Evolutionary conservation across 352 stramenopile genomes (phyloP), one percentile per base, ranked within the genome.

Genomic region (Phytophthora hybrid): DNA sequence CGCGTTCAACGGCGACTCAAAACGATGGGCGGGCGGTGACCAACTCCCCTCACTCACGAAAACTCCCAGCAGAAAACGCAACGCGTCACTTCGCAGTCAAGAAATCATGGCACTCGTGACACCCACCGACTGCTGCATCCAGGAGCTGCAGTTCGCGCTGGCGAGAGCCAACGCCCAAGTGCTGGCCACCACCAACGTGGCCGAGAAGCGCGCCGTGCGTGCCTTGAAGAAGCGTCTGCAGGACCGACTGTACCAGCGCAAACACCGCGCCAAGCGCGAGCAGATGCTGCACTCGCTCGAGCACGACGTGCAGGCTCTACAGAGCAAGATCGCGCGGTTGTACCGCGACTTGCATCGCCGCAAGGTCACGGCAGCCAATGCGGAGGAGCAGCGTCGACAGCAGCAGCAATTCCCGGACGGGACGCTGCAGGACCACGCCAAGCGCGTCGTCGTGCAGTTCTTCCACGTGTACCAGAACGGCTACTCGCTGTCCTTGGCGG

Each of bases 181-280:
- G 6, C 10, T 61, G 37, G 47, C 67, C 44, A 63, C 72, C 52
- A 67, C 51, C 56, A 55, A 72, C n/a, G 0, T 57, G 34, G 51
- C 55, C 44, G 62, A 79, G 9, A 76, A 79, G 21, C 66, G 58
- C 5, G 55, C 29, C 39, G 23, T 73, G 1, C 65, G 65, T 6
- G 65, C 49, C 6, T 52, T 59, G 14, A 77, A 77, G 57, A 80
- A 81, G 58, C 76, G 76, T 0, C 59, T 83, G 14, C 63, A 77
- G n/a, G 77, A 83, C 46, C 70, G 73, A 16, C 63, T 83, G 31
- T 83, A 83, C 69, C 73, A 80, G 49, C 72, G 76, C 37, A 79
- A 79, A 11, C 76, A 80, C 63, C 76, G 76, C 29, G 77, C 77
- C 66, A 83, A 81, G 23, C 73, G 69, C 44, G 77, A 83, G 16